phyloP scores from a whole-genome alignment of 805 yeast species.

The Hanseniaspora vineae region DNA sequence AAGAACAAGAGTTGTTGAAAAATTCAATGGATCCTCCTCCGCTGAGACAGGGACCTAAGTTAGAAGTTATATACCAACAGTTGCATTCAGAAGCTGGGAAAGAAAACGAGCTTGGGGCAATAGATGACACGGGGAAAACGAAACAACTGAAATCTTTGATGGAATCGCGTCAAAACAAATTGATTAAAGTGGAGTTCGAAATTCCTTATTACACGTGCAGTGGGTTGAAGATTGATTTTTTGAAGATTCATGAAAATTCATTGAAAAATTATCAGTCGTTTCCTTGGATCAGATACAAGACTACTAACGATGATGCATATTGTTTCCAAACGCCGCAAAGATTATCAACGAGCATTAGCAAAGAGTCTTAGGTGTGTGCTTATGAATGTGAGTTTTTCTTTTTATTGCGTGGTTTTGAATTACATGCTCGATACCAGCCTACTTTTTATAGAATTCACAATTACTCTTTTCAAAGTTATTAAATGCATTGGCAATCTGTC shows the following conservation, averaged over 20 bases:
- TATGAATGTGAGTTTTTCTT: too few relatives aligned
- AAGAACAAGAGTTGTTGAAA: constrained; percentile 14
- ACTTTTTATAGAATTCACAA: too few relatives aligned
- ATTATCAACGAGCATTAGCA: neutral
- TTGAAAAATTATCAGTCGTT: constrained; percentile 48
- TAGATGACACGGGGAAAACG: neutral
- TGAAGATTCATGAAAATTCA: constrained; percentile 51
- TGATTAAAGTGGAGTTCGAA: constrained; percentile 42
- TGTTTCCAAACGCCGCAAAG: constrained; percentile 10
- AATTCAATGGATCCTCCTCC: constrained; percentile 28
- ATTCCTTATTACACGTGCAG: constrained; percentile 53
- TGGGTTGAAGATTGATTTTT: constrained; percentile 52
- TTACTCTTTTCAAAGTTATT: too few relatives aligned
- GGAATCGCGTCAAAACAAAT: neutral
- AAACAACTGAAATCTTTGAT: neutral
- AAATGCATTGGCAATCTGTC: too few relatives aligned
- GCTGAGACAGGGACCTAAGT: constrained; percentile 20
- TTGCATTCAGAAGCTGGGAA: constrained; percentile 9
- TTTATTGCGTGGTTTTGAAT: too few relatives aligned
- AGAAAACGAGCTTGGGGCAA: constrained; percentile 2
- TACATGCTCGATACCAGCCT: too few relatives aligned
- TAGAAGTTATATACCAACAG: constrained; percentile 23
- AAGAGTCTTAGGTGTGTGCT: too few relatives aligned
- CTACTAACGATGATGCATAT: constrained; percentile 29
- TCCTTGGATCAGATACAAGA: constrained; percentile 65